phyloP scores from a whole-genome alignment of 208 protist genomes.

The Crithidia brevicula region DNA sequence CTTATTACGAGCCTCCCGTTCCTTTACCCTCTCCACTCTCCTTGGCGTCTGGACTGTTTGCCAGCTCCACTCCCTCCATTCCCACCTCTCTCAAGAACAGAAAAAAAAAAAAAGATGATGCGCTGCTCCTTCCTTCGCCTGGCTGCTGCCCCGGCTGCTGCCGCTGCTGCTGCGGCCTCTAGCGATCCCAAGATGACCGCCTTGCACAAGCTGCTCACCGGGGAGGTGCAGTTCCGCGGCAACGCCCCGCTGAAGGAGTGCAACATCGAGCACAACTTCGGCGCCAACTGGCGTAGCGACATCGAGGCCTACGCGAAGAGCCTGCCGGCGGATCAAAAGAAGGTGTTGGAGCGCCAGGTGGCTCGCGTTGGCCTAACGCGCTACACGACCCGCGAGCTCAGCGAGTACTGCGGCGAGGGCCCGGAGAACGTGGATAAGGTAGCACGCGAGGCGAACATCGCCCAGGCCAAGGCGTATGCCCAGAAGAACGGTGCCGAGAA shows the following conservation, averaged over 20 bases:
- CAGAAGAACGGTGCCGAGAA: slow-evolving; percentile 68
- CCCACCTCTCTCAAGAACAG: too few relatives aligned
- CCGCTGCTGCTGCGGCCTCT: slow-evolving; percentile 31
- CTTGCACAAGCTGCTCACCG: slow-evolving; percentile 87
- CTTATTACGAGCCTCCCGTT: too few relatives aligned
- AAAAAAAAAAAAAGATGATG: too few relatives aligned
- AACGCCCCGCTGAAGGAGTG: slow-evolving; percentile 84
- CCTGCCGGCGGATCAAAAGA: slow-evolving; percentile 74
- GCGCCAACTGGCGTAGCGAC: slow-evolving; percentile 75
- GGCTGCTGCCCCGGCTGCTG: slow-evolving; percentile 45
- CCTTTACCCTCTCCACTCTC: too few relatives aligned
- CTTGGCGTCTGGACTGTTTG: too few relatives aligned
- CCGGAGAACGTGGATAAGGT: slow-evolving; percentile 64
- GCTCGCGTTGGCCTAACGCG: slow-evolving; percentile 79
- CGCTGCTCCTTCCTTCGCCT: slow-evolving; percentile 47
- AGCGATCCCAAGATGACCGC: slow-evolving; percentile 71
- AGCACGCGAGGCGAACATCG: slow-evolving; percentile 79
- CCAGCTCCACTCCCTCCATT: too few relatives aligned
- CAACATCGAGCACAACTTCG: slow-evolving; percentile 91
- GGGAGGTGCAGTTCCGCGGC: slow-evolving; percentile 87
- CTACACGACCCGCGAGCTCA: slow-evolving; percentile 91
- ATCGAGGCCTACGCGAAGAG: slow-evolving; percentile 73
- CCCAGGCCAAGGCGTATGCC: slow-evolving; percentile 72
- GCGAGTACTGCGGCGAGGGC: slow-evolving; percentile 75
- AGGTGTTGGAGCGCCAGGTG: slow-evolving; percentile 77